Evolutionary conservation across 805 yeast genomes (phyloP).

Genomic region (Saccharomycopsis sp.): DNA sequence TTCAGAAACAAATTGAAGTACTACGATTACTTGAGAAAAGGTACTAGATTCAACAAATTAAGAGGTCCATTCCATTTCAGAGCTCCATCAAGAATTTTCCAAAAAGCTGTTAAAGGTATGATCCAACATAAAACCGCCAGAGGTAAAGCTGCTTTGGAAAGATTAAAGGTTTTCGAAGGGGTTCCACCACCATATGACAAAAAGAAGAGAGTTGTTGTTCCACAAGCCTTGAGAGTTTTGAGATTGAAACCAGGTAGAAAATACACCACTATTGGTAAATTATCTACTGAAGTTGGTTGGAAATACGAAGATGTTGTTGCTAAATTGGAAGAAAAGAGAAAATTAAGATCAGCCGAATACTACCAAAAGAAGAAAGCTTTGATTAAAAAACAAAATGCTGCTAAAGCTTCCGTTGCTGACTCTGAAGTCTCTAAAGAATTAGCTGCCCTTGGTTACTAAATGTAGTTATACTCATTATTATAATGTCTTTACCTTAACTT

Average conservation of each 20-base stretch:
- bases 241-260: conserved; percentile 99
- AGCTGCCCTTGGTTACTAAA: conserved; percentile 96
- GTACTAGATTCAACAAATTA: conserved; percentile 96
- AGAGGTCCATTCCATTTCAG: conserved; percentile 99
- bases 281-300: conserved; percentile 98
- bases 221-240: conserved; percentile 98
- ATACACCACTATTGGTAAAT: conserved; percentile 96
- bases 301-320: conserved; percentile 98
- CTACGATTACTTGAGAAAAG: conserved; percentile 99
- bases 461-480: conserved; percentile 22
- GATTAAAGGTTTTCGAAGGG: conserved; percentile 99
- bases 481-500: neutral
- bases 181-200: conserved; percentile 99
- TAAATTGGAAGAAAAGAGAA: conserved; percentile 98
- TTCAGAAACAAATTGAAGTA: conserved; percentile 99
- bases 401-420: conserved; percentile 80
- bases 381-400: conserved; percentile 84
- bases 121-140: conserved; percentile 99
- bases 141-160: conserved; percentile 99
- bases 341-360: conserved; percentile 97
- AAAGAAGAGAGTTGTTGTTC: conserved; percentile 99
- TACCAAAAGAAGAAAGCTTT: conserved; percentile 98
- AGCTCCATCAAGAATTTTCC: conserved; percentile 99
- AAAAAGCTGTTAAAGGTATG: conserved; percentile 99
- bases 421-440: conserved; percentile 88